Conservation (phyloP, 257 asterid genomes). For the Solanum virginianum region DNA sequence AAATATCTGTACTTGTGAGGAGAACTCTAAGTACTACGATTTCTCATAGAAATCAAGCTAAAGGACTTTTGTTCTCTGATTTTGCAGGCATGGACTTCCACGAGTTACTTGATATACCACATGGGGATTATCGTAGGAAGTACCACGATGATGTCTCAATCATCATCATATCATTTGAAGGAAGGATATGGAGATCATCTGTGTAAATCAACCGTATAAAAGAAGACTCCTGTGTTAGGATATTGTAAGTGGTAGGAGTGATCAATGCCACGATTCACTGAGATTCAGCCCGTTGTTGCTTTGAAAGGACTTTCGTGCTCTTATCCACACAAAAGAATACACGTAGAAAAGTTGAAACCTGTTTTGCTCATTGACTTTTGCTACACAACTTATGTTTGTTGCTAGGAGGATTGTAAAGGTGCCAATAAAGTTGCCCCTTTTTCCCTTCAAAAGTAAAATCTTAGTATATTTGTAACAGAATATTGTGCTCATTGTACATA, state of each 20-base stretch:
- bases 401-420: conserved; percentile 17
- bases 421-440: background rate
- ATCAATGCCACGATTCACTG: background rate
- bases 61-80: background rate
- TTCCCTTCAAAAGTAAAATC: background rate
- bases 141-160: conserved; percentile 88
- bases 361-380: background rate
- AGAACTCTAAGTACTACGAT: background rate
- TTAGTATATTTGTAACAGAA: background rate
- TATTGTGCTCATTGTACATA: background rate
- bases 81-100: conserved; percentile 71
- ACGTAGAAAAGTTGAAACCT: background rate
- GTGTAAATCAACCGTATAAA: conserved; percentile 23
- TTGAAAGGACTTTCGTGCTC: background rate
- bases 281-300: background rate
- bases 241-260: background rate
- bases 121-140: conserved; percentile 74
- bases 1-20: background rate
- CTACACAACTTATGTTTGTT: background rate
- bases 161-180: conserved; percentile 83
- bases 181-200: conserved; percentile 88
- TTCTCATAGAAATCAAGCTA: background rate
- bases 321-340: background rate
- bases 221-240: background rate
- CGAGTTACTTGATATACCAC: conserved; percentile 78